Percentiles rank a stretch among this genome's conserved stretches.
phyloP scores from a whole-genome alignment of 257 asterid species.

The Capsicum rhomboideum region DNA sequence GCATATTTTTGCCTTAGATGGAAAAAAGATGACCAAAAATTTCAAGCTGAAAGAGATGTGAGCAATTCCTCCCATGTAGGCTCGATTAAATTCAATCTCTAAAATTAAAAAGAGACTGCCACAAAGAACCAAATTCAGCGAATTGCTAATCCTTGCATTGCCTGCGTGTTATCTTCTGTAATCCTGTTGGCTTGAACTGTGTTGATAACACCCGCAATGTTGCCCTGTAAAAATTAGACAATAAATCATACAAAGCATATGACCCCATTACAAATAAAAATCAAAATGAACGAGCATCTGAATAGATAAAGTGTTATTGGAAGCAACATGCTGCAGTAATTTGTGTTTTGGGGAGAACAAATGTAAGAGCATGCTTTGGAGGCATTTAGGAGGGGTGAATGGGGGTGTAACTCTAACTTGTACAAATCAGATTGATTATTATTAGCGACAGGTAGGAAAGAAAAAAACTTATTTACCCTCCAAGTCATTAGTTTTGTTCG shows the following conservation, averaged over 20 bases:
- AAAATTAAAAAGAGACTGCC: not conserved
- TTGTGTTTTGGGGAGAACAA: not conserved
- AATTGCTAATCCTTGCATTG: constrained; percentile 53
- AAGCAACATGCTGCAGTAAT: not conserved
- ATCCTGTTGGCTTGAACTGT: constrained; percentile 79
- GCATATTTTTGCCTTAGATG: not conserved
- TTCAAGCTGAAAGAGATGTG: constrained; percentile 1
- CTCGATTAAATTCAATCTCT: not conserved
- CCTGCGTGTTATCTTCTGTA: constrained; percentile 58
- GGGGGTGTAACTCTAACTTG: not conserved
- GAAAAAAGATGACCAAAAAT: constrained; percentile 3
- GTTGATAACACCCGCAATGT: constrained; percentile 51
- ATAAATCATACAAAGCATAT: not conserved
- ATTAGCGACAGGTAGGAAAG: not conserved
- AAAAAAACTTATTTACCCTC: constrained; percentile 53
- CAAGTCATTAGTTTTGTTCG: constrained; percentile 70
- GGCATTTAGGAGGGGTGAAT: not conserved
- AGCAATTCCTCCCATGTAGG: not conserved
- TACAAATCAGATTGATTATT: not conserved
- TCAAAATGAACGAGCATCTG: not conserved
- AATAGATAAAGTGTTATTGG: not conserved
- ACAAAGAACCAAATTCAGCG: constrained; percentile 31
- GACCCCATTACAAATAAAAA: not conserved
- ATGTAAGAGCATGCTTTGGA: not conserved
- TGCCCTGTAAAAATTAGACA: constrained; percentile 32